Base-by-base conservation (phyloP, 768 basidiomycete genomes). In the Xerocomellus amylosporus region DNA sequence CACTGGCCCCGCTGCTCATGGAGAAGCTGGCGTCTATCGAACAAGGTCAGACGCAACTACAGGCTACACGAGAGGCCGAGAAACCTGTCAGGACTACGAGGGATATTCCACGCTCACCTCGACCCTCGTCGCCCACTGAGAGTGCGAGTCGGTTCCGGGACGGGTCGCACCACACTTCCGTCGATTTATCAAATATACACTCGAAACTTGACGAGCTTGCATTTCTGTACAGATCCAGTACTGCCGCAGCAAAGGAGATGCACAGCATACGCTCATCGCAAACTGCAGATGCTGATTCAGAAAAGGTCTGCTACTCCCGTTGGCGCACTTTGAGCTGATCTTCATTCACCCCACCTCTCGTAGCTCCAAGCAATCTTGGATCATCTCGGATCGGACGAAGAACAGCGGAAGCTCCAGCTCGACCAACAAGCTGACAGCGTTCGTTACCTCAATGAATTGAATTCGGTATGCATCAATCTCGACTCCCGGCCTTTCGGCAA, bases 371-470 rank as follows among this genome's bases (percentile, higher is more conserved):
- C 75, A 49, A 73, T 86, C n/a, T 49, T 82, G 40, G 65, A 63
- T 14, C 64, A 82, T n/a, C 63, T 88, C 19, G 74, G 74, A 49
- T 71, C 74, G 24, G 82, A 81, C 10, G 72, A 76, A 53, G 73
- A 67, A 19, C 79, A 82, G 56, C 79, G 77, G 26, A 73, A 69
- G 4, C 54, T 78, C 8, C 79, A 82, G 59, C 64, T 75, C n/a
- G 80, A 83, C 49, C 86, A 87, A 63, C 88, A 90, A 64, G 77
- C 78, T 6, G 90, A 90, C 59, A 88, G 81, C 56, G 83, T 86
- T 55, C 80, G 88, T 20, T 91, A 91, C 66, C 77, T 92, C 33
- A 87, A 87, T 58, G 87, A 90, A 63, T 76, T 91, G 36, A 90
- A 90, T 63, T 74, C 75, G 53, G 88, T 86, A 56, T 54, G 80